A percentile compares a stretch with the other conserved stretches of the same genome.
Conservation (phyloP, 208 protist genomes). For the Leishmania mexicana region DNA sequence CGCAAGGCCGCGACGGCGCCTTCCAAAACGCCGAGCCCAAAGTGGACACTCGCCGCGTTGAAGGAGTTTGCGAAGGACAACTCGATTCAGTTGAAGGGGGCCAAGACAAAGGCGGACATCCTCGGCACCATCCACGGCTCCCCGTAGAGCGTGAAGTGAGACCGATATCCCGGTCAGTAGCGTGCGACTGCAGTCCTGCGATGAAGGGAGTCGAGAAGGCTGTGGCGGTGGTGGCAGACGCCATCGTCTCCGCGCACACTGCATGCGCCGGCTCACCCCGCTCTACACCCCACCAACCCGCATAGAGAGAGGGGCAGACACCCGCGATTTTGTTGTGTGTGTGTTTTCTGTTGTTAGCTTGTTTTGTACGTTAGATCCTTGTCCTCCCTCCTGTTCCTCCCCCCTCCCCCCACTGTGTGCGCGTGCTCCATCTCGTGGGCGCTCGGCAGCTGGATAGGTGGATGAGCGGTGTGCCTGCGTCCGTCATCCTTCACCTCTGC, state of each 20-base stretch:
- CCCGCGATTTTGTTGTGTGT: background rate
- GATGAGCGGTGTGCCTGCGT: background rate
- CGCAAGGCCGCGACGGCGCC: background rate
- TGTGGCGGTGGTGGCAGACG: background rate
- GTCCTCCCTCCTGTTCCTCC: background rate
- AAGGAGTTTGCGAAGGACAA: conserved; percentile 72
- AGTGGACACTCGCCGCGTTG: conserved; percentile 70
- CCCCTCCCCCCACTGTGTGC: background rate
- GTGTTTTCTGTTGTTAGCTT: background rate
- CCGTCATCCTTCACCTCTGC: background rate
- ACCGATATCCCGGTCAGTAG: background rate
- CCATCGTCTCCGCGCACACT: background rate
- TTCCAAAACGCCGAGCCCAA: conserved; percentile 39
- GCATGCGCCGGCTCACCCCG: background rate
- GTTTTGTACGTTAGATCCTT: conserved; percentile 7
- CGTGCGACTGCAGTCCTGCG: background rate
- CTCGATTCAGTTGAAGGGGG: conserved; percentile 43
- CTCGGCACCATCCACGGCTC: conserved; percentile 52
- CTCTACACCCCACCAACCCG: background rate
- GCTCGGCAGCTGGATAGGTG: background rate
- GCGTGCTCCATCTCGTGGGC: background rate
- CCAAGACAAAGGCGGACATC: conserved; percentile 63
- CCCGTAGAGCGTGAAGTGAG: background rate
- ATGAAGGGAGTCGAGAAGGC: background rate
- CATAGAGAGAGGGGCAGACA: background rate